These are phyloP conservation scores for Fusarium coffeatum DNA, from an alignment of 2,329 filamentous ascomycete species.

Conservation along the genomic window DNA sequence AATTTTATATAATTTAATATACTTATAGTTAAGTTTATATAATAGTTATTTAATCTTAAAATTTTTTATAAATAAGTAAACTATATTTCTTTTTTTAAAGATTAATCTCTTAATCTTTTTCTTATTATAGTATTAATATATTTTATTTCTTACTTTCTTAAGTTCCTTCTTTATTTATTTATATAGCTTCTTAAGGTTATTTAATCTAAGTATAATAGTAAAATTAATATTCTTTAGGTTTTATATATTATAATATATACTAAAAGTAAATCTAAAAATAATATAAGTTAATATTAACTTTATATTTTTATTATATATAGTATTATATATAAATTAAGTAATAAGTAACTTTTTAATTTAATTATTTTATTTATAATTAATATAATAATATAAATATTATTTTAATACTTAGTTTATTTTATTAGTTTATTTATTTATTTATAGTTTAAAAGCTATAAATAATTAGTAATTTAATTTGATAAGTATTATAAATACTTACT, in stretches of 20 bases:
- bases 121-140: background rate
- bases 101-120: too few relatives aligned
- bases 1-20: constrained; percentile 32
- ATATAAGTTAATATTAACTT: background rate
- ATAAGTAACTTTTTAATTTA: background rate
- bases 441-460: too few relatives aligned
- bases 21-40: constrained; percentile 38
- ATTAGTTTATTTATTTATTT: too few relatives aligned
- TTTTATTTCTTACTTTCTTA: too few relatives aligned
- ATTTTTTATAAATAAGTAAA: constrained; percentile 32
- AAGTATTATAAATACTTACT: background rate
- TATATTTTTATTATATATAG: background rate
- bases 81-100: too few relatives aligned
- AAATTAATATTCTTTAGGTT: background rate
- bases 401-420: too few relatives aligned
- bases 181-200: background rate
- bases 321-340: background rate
- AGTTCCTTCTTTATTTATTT: too few relatives aligned
- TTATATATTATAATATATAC: too few relatives aligned
- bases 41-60: constrained; percentile 34
- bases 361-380: background rate
- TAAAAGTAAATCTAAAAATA: background rate
- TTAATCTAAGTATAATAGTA: background rate
- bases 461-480: background rate
- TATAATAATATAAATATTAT: background rate